Evolutionary conservation across 1,284 basidiomycete genomes (phyloP).

Genomic region (Fomitopsis pinicola): DNA sequence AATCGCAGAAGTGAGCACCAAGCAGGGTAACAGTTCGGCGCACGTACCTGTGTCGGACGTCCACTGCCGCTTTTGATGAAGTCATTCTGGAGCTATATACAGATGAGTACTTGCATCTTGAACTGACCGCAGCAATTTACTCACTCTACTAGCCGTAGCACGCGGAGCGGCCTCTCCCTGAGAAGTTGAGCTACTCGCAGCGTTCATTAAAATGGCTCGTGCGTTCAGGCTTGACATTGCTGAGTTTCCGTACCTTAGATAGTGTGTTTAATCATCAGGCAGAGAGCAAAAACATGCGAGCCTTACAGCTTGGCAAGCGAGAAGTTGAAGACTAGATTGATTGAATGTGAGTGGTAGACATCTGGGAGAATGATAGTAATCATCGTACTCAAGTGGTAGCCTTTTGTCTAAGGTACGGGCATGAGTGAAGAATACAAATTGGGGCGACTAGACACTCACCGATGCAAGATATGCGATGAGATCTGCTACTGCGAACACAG

Average conservation of each 20-base stretch:
- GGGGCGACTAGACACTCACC: background rate
- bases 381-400: background rate
- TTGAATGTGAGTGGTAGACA: background rate
- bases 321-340: background rate
- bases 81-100: background rate
- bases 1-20: background rate
- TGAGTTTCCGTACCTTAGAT: background rate
- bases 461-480: background rate
- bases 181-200: background rate
- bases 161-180: background rate
- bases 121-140: background rate
- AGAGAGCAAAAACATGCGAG: background rate
- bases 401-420: background rate
- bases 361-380: background rate
- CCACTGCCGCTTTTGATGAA: background rate
- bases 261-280: background rate
- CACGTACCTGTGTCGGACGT: background rate
- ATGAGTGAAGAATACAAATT: background rate
- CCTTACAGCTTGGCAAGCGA: background rate
- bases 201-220: background rate
- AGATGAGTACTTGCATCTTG: background rate
- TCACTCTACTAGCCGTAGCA: background rate
- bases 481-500: background rate
- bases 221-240: constrained; percentile 1
- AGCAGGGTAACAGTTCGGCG: background rate